These are phyloP conservation scores for Tetrapisispora taiwanensis DNA, from an alignment of 805 yeast species.

Conservation along the genomic window DNA sequence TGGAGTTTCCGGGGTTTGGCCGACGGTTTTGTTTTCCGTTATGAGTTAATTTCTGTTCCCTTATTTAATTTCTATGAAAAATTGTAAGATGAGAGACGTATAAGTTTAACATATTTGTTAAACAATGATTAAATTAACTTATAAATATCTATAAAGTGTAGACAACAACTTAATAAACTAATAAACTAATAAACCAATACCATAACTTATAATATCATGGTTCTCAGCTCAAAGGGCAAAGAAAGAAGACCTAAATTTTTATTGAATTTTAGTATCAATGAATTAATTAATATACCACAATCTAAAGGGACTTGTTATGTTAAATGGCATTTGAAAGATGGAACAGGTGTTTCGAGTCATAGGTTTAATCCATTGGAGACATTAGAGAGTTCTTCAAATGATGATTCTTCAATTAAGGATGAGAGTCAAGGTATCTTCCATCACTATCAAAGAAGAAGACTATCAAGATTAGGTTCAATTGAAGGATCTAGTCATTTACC, in stretches of 20 bases:
- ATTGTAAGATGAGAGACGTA: too few species aligned
- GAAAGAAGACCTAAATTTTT: constrained; percentile 51
- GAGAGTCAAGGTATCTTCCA: neutral
- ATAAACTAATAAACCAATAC: neutral
- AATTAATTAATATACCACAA: constrained; percentile 75
- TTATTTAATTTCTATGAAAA: too few species aligned
- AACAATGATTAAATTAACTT: too few species aligned
- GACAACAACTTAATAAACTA: too few species aligned
- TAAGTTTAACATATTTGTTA: too few species aligned
- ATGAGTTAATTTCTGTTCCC: too few species aligned
- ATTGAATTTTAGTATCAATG: constrained; percentile 49
- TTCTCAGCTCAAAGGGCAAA: constrained; percentile 16
- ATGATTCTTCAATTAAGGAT: constrained; percentile 16
- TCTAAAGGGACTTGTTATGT: constrained; percentile 57
- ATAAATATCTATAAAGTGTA: too few species aligned
- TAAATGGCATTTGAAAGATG: constrained; percentile 51
- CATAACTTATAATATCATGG: neutral
- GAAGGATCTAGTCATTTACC: neutral
- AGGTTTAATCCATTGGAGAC: neutral
- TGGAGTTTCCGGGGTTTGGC: too few species aligned
- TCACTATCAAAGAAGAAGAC: neutral
- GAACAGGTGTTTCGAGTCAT: constrained; percentile 21
- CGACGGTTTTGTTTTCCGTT: too few species aligned
- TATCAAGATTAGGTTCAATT: neutral
- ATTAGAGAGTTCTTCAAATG: constrained; percentile 4